Percentiles rank a stretch among this genome's conserved stretches.
phyloP scores from a whole-genome alignment of 2,329 filamentous ascomycete genomes.

The Fusarium tricinctum region DNA sequence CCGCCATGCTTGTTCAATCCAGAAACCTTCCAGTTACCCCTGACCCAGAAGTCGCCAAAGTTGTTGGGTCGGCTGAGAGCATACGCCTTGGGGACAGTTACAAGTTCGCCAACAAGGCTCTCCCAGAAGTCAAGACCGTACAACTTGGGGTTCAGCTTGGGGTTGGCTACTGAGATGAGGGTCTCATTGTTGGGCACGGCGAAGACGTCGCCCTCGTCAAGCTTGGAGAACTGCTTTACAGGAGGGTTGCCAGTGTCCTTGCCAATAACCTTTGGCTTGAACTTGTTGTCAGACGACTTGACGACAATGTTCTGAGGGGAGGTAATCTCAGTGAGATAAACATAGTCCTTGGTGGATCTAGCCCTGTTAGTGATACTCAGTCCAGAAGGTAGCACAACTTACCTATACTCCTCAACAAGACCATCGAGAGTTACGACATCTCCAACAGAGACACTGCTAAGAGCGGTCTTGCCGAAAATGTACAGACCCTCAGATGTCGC shows the following conservation, averaged over 20 bases:
- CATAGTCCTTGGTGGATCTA: conserved; percentile 67
- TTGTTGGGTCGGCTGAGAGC: conserved; percentile 72
- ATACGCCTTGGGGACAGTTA: conserved; percentile 70
- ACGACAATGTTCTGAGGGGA: conserved; percentile 67
- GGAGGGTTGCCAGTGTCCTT: conserved; percentile 70
- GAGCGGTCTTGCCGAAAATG: conserved; percentile 69
- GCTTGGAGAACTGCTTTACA: conserved; percentile 69
- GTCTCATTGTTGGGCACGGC: conserved; percentile 73
- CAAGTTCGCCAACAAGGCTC: conserved; percentile 75
- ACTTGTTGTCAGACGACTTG: conserved; percentile 66
- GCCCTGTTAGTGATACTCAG: conserved; percentile 23
- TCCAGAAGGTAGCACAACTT: conserved; percentile 41
- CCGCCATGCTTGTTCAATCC: conserved; percentile 74
- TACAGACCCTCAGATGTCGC: conserved; percentile 76
- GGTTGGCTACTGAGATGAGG: conserved; percentile 71
- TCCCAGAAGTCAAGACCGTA: conserved; percentile 84
- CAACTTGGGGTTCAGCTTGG: conserved; percentile 68
- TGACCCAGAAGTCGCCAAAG: conserved; percentile 78
- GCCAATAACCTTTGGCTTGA: conserved; percentile 73
- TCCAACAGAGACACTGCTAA: conserved; percentile 69
- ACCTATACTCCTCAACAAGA: conserved; percentile 69
- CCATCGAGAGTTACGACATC: conserved; percentile 73
- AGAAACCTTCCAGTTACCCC: conserved; percentile 74
- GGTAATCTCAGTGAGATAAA: conserved; percentile 75
- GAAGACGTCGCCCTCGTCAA: conserved; percentile 77